Conservation (phyloP, 2,329 filamentous ascomycete genomes). For the Xylariaceae sp. region DNA sequence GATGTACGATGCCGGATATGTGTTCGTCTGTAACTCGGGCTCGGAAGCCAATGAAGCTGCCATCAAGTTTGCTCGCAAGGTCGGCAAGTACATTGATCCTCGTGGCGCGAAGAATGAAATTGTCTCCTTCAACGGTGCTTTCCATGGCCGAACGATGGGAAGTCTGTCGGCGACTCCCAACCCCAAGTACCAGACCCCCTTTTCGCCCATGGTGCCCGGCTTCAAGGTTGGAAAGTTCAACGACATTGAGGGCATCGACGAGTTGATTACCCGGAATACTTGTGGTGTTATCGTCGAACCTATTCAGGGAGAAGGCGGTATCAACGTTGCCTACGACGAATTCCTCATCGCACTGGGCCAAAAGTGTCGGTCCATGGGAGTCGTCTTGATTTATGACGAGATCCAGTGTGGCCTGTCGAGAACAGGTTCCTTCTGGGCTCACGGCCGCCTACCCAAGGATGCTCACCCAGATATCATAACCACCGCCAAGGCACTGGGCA, state of each 20-base stretch:
- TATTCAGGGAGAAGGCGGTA: conserved; percentile 93
- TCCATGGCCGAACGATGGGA: conserved; percentile 96
- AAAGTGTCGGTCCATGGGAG: conserved; percentile 80
- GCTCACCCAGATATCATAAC: conserved; percentile 93
- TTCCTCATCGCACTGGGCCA: conserved; percentile 80
- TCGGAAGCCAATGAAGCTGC: conserved; percentile 97
- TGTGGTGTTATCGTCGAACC: conserved; percentile 96
- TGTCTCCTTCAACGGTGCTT: conserved; percentile 85
- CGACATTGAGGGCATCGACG: conserved; percentile 64
- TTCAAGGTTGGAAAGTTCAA: conserved; percentile 86
- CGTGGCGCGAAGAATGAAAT: conserved; percentile 72
- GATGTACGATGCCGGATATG: conserved; percentile 74
- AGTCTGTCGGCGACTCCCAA: conserved; percentile 93
- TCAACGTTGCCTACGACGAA: conserved; percentile 74
- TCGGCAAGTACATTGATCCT: conserved; percentile 69
- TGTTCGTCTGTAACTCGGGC: conserved; percentile 94
- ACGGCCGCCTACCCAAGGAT: conserved; percentile 62
- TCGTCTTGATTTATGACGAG: conserved; percentile 90
- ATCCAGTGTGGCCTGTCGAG: conserved; percentile 91
- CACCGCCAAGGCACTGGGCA: conserved; percentile 91
- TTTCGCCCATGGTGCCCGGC: conserved; percentile 90
- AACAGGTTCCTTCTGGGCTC: conserved; percentile 88
- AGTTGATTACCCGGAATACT: conserved; percentile 75
- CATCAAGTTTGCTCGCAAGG: conserved; percentile 93
- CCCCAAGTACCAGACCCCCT: conserved; percentile 94